These are phyloP conservation scores for Taiwanofungus camphoratus DNA, from an alignment of 1,284 basidiomycete genomes.

Conservation along the genomic window DNA sequence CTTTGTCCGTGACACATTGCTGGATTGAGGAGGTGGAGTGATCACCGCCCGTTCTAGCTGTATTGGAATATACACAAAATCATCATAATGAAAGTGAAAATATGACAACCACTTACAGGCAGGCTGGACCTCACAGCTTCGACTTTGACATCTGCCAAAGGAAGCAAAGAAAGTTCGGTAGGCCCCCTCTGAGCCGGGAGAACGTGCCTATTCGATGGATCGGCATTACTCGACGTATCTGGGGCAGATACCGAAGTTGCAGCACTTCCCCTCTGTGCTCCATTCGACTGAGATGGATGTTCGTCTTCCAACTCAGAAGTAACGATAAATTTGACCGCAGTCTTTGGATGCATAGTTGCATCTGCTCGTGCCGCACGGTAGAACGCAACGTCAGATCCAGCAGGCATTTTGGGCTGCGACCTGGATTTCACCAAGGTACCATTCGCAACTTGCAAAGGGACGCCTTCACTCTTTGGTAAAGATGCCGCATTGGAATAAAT, in stretches of 20 bases:
- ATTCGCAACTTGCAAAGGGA: conserved; percentile 24
- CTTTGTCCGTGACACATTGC: conserved; percentile 55
- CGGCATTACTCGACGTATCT: conserved; percentile 25
- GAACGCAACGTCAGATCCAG: conserved; percentile 66
- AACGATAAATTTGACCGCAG: conserved; percentile 65
- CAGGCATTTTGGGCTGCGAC: conserved; percentile 53
- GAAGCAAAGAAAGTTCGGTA: neutral
- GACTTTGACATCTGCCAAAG: neutral
- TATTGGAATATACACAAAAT: neutral
- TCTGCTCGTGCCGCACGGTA: conserved; percentile 56
- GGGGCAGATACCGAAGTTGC: neutral
- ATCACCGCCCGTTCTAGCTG: conserved; percentile 42
- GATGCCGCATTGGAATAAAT: conserved; percentile 9
- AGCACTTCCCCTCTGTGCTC: neutral
- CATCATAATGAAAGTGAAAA: neutral
- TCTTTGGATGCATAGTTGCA: conserved; percentile 37
- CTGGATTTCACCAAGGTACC: conserved; percentile 22
- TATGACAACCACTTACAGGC: conserved; percentile 2
- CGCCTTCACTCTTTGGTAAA: conserved; percentile 23
- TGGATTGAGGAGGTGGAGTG: conserved; percentile 45
- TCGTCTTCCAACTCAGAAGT: conserved; percentile 63
- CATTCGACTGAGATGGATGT: conserved; percentile 2
- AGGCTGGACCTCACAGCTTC: conserved; percentile 6
- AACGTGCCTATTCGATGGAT: too few relatives aligned
- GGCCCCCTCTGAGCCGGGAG: conserved; percentile 14